Evolutionary conservation across 2,329 filamentous ascomycete species (phyloP), one percentile per base, ranked within the genome.

Genomic region (Arachnomyces sp.): DNA sequence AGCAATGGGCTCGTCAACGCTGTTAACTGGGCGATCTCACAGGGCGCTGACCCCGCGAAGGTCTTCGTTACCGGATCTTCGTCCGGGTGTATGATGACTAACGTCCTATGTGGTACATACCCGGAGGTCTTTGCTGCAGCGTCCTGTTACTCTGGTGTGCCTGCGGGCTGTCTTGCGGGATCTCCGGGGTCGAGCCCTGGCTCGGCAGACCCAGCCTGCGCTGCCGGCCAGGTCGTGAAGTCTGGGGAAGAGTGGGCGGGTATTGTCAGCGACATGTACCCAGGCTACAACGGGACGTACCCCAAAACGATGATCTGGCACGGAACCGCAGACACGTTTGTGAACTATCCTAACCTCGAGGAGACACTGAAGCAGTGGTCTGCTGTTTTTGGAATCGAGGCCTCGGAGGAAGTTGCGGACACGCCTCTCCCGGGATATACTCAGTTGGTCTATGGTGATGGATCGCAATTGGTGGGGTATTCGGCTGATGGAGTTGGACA

Each of bases 11-110:
- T 81, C 42, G 71, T 69, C 20, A 76, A 73, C 52, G 79, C 80
- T 74, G 73, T 79, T 34, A 62, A 58, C 28, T 78, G 75, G 49
- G 65, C 72, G 2, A 55, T 78, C 13, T 46, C 53, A 51, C 77
- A 79, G 57, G 60, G 62, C 2, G 74, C 65, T 17, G 71, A 80
- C 48, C 50, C 66, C 20, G 60, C 52, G 44, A 66, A 65, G 39
- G 71, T 79, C 2, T 79, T 71, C 43, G 72, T 72, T 2, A 76
- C 72, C 0, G 76, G 77, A 12, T 60, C 66, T 28, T 70, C 65
- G 28, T 74, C 71, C 0, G 72, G 72, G 28, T 72, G 64, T 16
- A 76, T 76, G 72, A 75, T 76, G 71, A 74, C 72, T 8, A 68
- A 71, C 43, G 67, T 73, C 15, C 60, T 76, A 31, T 56, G 67